Conservation (phyloP, 2,329 filamentous ascomycete genomes). For the Colletotrichum sp. region DNA sequence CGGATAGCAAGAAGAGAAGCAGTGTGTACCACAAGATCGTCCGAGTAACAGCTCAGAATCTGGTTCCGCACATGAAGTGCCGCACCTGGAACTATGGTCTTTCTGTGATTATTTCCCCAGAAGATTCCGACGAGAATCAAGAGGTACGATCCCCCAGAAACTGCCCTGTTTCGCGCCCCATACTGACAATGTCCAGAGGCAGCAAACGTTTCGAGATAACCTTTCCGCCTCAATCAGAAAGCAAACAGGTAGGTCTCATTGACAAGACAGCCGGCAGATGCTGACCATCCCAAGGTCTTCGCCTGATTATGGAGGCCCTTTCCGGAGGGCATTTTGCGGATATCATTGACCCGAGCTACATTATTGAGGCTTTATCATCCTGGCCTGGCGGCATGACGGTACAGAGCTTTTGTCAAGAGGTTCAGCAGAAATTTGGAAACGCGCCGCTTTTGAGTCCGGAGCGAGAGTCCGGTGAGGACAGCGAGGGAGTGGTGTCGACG, state of each 20-base stretch:
- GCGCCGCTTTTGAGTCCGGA: background rate
- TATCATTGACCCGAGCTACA: background rate
- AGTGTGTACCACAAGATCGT: background rate
- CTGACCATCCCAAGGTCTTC: conserved; percentile 22
- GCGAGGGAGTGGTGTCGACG: background rate
- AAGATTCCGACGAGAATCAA: background rate
- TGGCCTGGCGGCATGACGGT: background rate
- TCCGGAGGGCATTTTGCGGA: background rate
- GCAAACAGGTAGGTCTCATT: background rate
- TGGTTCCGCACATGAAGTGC: background rate
- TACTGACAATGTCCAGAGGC: background rate
- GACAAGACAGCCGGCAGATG: background rate
- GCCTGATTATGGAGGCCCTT: conserved; percentile 27
- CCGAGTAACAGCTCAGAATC: background rate
- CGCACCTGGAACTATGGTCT: background rate
- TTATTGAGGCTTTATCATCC: background rate
- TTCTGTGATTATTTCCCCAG: background rate
- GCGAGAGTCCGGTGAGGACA: background rate
- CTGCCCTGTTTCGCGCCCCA: background rate
- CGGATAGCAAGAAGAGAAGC: background rate
- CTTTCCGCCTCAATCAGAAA: background rate
- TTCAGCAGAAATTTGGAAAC: background rate
- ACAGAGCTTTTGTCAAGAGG: background rate
- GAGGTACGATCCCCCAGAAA: background rate
- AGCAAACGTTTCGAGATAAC: background rate